phyloP scores from a whole-genome alignment of 140 eudicot genomes.

The Artemisia princeps region DNA sequence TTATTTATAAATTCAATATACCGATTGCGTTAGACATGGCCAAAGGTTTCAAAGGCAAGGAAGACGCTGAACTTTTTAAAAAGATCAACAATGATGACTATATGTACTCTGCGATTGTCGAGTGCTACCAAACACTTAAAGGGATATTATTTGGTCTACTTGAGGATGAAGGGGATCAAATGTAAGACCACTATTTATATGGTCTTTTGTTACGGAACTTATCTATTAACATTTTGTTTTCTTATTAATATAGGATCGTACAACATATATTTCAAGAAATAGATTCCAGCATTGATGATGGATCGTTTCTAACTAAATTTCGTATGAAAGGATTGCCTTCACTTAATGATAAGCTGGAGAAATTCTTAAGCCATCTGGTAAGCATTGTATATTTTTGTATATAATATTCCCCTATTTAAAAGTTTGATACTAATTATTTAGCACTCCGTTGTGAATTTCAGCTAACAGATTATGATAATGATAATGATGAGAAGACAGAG shows the following conservation, averaged over 20 bases:
- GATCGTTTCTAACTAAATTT: slow-evolving; percentile 50
- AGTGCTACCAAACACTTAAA: slow-evolving; percentile 79
- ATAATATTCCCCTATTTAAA: background rate
- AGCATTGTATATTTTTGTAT: slow-evolving; percentile 7
- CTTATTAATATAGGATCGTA: slow-evolving; percentile 42
- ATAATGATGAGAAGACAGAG: slow-evolving; percentile 5
- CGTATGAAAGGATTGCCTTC: slow-evolving; percentile 73
- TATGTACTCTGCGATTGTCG: slow-evolving; percentile 85
- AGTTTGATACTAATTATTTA: slow-evolving; percentile 8
- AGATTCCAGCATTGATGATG: slow-evolving; percentile 50
- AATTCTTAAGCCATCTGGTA: slow-evolving; percentile 66
- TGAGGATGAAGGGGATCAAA: slow-evolving; percentile 49
- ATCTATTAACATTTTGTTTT: slow-evolving; percentile 9
- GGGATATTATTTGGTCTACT: slow-evolving; percentile 49
- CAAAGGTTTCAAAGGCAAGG: slow-evolving; percentile 74
- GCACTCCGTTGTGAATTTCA: slow-evolving; percentile 22
- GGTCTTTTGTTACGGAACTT: slow-evolving; percentile 10
- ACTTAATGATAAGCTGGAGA: slow-evolving; percentile 79
- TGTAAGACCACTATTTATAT: slow-evolving; percentile 33
- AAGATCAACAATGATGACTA: slow-evolving; percentile 78
- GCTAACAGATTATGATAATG: slow-evolving; percentile 53
- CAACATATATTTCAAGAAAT: slow-evolving; percentile 52
- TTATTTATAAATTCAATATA: slow-evolving; percentile 40
- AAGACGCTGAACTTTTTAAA: slow-evolving; percentile 71
- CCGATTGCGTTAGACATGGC: slow-evolving; percentile 99